Evolutionary conservation across 2,329 filamentous ascomycete species (phyloP).

Genomic region (Metarhizium anisopliae): DNA sequence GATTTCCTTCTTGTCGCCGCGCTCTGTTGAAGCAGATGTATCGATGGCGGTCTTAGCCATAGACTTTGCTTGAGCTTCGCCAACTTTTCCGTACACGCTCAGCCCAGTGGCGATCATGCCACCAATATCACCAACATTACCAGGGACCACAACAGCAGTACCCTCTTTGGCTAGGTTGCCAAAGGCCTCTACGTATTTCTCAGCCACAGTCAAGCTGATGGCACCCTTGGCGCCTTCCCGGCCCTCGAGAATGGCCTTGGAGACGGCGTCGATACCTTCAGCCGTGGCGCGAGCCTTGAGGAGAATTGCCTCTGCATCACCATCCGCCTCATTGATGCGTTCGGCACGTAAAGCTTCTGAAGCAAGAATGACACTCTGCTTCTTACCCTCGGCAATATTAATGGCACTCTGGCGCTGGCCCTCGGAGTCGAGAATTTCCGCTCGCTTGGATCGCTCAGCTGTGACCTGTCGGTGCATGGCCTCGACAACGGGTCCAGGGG

Average conservation of each 20-base stretch:
- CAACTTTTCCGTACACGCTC: constrained; percentile 91
- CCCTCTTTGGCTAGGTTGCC: constrained; percentile 88
- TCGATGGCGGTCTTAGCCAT: constrained; percentile 46
- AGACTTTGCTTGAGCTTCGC: constrained; percentile 63
- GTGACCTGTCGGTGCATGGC: constrained; percentile 99
- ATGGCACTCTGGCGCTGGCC: constrained; percentile 95
- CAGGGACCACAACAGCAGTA: constrained; percentile 89
- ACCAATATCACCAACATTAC: constrained; percentile 92
- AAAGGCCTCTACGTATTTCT: constrained; percentile 98
- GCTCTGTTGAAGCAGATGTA: constrained; percentile 10
- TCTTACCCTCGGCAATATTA: constrained; percentile 96
- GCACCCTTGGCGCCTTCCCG: constrained; percentile 70
- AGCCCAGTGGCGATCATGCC: constrained; percentile 95
- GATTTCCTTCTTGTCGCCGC: constrained; percentile 9
- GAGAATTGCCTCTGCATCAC: constrained; percentile 89
- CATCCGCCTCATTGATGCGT: constrained; percentile 84
- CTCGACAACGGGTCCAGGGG: constrained; percentile 83
- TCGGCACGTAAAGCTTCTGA: constrained; percentile 86
- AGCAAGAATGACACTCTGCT: constrained; percentile 93
- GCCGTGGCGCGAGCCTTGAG: constrained; percentile 83
- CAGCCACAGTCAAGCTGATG: constrained; percentile 79
- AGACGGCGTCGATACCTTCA: constrained; percentile 78
- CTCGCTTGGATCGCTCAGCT: constrained; percentile 91
- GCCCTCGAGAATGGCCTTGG: constrained; percentile 63
- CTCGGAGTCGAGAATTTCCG: constrained; percentile 94